Evolutionary conservation across 768 basidiomycete species (phyloP), one percentile per base, ranked within the genome.

Genomic region (Pleurotus tuoliensis): DNA sequence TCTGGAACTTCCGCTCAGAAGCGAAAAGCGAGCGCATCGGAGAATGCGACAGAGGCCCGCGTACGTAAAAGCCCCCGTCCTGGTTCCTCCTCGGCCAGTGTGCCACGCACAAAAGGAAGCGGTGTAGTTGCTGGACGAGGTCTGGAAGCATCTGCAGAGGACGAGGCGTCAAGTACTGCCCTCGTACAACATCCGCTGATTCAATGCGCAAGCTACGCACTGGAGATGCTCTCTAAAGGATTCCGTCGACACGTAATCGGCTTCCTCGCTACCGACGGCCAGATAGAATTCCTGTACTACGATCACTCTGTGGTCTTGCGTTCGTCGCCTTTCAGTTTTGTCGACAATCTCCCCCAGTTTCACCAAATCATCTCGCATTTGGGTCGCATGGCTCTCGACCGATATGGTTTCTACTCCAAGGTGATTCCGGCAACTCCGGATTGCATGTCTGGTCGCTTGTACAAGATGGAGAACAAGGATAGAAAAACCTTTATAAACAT

Each of bases 191-290:
- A 47, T 47, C 30, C 50, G 39, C 18, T 39, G 39, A 44, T n/a
- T 20, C 66, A 67, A 44, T 65, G 66, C 48, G 60, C 64, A 22
- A 64, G 66, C 44, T 67, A 65, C 54, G 64, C 66, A n/a, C 57
- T 65, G 38, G 64, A 67, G 46, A 43, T 67, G 44, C 20, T 67
- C 38, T 57, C 64, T 27, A 54, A 64, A 41, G 64, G 66, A 11
- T 47, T 63, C 30, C 61, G 63, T 45, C 57, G 55, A 58, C 60
- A 60, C 54, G 62, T 59, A 18, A 45, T 66, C 56, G 55, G 61
- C 55, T 56, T 59, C 25, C 51, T 60, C 12, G 34, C 63, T 54
- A 49, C 62, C n/a, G 44, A 60, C 60, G 54, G 34, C 3, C 22
- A 30, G 34, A 61, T 67, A n/a, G 56, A 64, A 38, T 58, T 65